These are phyloP conservation scores for Bathelium albidoporum DNA, from an alignment of 495 filamentous ascomycete species.

Conservation along the genomic window DNA sequence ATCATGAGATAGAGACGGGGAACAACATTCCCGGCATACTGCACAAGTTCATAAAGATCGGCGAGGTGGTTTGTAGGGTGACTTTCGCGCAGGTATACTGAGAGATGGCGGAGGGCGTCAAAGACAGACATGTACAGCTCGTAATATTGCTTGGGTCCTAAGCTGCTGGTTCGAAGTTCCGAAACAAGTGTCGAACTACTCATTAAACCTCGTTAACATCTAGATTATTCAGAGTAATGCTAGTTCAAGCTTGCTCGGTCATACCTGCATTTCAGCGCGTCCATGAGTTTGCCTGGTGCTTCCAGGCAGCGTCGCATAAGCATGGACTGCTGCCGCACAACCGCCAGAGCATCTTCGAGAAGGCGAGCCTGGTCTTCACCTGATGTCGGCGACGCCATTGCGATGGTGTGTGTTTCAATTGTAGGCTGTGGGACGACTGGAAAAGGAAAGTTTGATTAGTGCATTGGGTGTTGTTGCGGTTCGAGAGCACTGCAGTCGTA, in stretches of 20 bases:
- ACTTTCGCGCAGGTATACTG: constrained; percentile 89
- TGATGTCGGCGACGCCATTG: constrained; percentile 12
- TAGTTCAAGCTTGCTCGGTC: constrained; percentile 19
- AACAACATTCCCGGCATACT: constrained; percentile 97
- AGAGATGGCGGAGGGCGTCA: constrained; percentile 92
- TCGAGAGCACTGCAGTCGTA: neutral
- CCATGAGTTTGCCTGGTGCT: constrained; percentile 97
- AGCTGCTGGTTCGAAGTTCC: constrained; percentile 86
- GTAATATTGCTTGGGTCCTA: constrained; percentile 98
- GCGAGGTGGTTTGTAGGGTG: constrained; percentile 97
- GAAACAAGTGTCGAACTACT: constrained; percentile 89
- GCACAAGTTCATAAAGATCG: constrained; percentile 95
- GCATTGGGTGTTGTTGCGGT: neutral
- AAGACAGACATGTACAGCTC: constrained; percentile 99
- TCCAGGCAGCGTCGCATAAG: constrained; percentile 97
- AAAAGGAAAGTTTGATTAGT: neutral
- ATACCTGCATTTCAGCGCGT: constrained; percentile 98
- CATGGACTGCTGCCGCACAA: constrained; percentile 89
- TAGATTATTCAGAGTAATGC: neutral
- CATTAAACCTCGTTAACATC: constrained; percentile 7
- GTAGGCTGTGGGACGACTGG: neutral
- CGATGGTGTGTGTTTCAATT: neutral
- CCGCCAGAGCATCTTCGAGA: constrained; percentile 90
- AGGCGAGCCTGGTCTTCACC: constrained; percentile 87
- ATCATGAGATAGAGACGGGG: constrained; percentile 97